These are phyloP conservation scores for Russula sp. DNA, from an alignment of 768 basidiomycete genomes.

Conservation along the genomic window DNA sequence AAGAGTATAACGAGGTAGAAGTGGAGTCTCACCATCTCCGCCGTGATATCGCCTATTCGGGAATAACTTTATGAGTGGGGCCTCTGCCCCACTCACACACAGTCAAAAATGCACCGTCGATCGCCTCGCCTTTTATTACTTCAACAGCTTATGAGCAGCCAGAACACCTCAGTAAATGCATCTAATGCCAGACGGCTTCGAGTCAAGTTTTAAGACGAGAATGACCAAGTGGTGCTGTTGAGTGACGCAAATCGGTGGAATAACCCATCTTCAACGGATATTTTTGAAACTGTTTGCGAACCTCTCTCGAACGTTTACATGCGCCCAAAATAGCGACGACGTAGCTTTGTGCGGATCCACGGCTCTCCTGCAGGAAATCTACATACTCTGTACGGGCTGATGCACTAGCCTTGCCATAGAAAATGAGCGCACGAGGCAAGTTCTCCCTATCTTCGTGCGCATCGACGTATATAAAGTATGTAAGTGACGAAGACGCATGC, in stretches of 20 bases:
- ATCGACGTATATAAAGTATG: too few relatives aligned
- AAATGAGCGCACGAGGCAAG: too few relatives aligned
- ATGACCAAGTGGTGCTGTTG: neutral
- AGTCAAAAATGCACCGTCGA: neutral
- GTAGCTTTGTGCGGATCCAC: too few relatives aligned
- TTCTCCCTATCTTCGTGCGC: too few relatives aligned
- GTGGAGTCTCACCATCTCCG: neutral
- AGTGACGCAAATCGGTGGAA: too few relatives aligned
- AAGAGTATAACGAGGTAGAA: neutral
- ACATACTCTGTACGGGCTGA: too few relatives aligned
- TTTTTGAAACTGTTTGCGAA: neutral
- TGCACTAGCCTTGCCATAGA: too few relatives aligned
- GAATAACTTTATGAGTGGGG: neutral
- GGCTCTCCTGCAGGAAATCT: too few relatives aligned
- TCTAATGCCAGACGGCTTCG: neutral
- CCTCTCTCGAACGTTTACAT: neutral
- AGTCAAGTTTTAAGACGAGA: neutral
- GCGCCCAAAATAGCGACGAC: too few relatives aligned
- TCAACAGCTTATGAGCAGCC: neutral
- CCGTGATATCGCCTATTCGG: neutral
- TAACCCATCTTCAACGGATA: neutral
- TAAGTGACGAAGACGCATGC: too few relatives aligned
- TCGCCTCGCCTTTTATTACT: neutral
- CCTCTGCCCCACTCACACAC: neutral
- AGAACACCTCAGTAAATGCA: neutral